phyloP scores from a whole-genome alignment of 2,329 filamentous ascomycete genomes.

The Neophaeococcomyces aloes region DNA sequence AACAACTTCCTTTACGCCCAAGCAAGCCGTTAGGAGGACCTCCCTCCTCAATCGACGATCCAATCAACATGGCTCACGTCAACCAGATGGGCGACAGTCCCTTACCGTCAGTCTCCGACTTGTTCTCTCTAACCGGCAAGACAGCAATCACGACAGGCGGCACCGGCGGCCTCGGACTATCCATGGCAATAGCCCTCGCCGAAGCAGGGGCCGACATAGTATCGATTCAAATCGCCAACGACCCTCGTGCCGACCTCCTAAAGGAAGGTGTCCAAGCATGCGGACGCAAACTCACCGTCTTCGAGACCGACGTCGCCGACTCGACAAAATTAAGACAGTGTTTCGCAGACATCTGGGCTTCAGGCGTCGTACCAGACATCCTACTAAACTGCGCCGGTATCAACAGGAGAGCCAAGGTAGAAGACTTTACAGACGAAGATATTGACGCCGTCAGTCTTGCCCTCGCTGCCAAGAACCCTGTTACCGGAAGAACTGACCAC shows the following conservation, averaged over 20 bases:
- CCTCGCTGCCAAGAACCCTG: no score
- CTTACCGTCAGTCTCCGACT: slow-evolving; percentile 3
- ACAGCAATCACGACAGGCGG: slow-evolving; percentile 38
- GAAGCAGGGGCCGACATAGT: slow-evolving; percentile 40
- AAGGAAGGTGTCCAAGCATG: slow-evolving; percentile 32
- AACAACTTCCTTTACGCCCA: neutral
- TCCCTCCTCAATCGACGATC: neutral
- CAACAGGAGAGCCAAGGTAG: slow-evolving; percentile 63
- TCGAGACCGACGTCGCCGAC: slow-evolving; percentile 34
- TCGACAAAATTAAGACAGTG: slow-evolving; percentile 31
- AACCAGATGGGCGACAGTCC: slow-evolving; percentile 3
- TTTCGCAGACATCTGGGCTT: slow-evolving; percentile 28
- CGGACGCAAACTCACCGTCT: slow-evolving; percentile 31
- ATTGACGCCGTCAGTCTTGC: slow-evolving; percentile 49
- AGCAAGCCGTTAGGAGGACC: neutral
- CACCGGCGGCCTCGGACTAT: slow-evolving; percentile 38
- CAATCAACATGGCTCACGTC: neutral
- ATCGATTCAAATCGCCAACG: slow-evolving; percentile 12
- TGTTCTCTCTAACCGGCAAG: slow-evolving; percentile 26
- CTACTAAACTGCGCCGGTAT: slow-evolving; percentile 81
- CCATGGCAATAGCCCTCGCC: slow-evolving; percentile 37
- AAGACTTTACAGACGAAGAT: slow-evolving; percentile 64
- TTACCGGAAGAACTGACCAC: neutral
- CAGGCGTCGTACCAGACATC: slow-evolving; percentile 54
- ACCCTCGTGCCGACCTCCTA: slow-evolving; percentile 7